Percentiles rank a stretch among this genome's conserved stretches.
These are phyloP conservation scores for Chlorella sp. DNA, from an alignment of 139 green algal genomes.

Conservation along the genomic window DNA sequence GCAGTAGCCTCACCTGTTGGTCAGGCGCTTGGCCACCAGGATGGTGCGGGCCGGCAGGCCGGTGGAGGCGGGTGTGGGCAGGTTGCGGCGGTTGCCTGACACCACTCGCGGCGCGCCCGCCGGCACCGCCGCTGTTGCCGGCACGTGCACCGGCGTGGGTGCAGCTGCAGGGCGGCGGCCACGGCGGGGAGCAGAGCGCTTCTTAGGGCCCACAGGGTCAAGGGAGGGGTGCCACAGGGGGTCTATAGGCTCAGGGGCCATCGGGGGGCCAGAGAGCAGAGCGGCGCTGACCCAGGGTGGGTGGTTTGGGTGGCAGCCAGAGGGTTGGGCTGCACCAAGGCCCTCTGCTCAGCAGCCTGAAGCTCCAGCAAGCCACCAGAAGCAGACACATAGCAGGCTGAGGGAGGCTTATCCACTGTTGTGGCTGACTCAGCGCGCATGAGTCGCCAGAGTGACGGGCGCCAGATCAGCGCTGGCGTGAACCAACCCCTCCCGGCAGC, in stretches of 20 bases:
- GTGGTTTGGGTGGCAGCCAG: too few species aligned
- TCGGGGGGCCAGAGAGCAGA: too few species aligned
- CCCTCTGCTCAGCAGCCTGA: too few species aligned
- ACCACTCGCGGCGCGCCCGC: background rate
- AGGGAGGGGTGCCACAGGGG: too few species aligned
- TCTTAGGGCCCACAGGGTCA: background rate
- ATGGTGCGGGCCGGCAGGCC: conserved; percentile 59
- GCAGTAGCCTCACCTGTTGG: conserved; percentile 49
- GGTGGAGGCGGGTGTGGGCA: conserved; percentile 42
- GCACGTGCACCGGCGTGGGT: conserved; percentile 4
- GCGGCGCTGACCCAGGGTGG: too few species aligned
- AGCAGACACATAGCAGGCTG: too few species aligned
- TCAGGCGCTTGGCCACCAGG: conserved; percentile 82
- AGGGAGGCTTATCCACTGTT: too few species aligned
- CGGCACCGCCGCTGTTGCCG: background rate
- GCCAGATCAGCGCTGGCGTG: background rate
- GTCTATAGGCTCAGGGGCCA: too few species aligned
- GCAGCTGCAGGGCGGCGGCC: background rate
- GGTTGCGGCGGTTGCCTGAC: conserved; percentile 1
- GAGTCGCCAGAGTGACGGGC: background rate
- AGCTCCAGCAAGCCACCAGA: too few species aligned
- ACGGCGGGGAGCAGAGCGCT: background rate
- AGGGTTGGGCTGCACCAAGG: too few species aligned
- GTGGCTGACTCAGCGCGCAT: too few species aligned
- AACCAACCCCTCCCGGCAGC: too few species aligned